These are phyloP conservation scores for Heteromeles arbutifolia DNA, from an alignment of 306 rosid species.

Conservation along the genomic window DNA sequence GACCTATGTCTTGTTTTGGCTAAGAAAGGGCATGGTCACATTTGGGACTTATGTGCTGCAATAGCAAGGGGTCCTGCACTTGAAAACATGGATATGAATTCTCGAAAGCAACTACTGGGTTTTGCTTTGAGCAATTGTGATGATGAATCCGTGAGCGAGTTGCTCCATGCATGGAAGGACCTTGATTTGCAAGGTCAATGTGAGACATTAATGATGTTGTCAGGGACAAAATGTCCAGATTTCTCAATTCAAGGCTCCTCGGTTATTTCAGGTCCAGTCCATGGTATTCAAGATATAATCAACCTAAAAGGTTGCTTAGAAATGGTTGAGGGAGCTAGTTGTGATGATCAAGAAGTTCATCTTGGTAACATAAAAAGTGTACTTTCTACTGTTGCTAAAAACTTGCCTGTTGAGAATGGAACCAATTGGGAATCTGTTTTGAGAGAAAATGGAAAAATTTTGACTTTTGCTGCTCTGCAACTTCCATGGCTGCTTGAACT, in stretches of 20 bases:
- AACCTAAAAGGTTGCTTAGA: constrained; percentile 38
- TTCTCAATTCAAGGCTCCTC: constrained; percentile 55
- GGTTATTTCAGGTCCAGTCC: constrained; percentile 32
- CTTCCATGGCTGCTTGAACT: constrained; percentile 90
- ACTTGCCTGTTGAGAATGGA: constrained; percentile 55
- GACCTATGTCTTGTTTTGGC: constrained; percentile 92
- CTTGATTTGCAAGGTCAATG: constrained; percentile 94
- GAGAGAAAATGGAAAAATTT: constrained; percentile 69
- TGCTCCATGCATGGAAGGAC: constrained; percentile 93
- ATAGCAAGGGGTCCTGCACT: constrained; percentile 99
- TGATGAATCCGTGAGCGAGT: constrained; percentile 85
- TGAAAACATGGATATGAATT: constrained; percentile 80
- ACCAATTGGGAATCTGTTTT: constrained; percentile 58
- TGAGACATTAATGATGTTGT: constrained; percentile 51
- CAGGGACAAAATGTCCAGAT: constrained; percentile 46
- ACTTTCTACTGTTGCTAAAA: constrained; percentile 62
- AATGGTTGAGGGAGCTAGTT: constrained; percentile 28
- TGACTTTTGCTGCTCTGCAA: constrained; percentile 74
- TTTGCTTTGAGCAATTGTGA: constrained; percentile 94
- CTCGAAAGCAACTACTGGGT: constrained; percentile 86
- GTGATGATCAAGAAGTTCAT: constrained; percentile 52
- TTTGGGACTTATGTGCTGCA: constrained; percentile 99
- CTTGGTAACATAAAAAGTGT: constrained; percentile 39
- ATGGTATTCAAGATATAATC: constrained; percentile 34
- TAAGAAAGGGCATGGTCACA: constrained; percentile 76